Conservation (phyloP, 371 early-diverging fungal species). For the Mucor piriformis region DNA sequence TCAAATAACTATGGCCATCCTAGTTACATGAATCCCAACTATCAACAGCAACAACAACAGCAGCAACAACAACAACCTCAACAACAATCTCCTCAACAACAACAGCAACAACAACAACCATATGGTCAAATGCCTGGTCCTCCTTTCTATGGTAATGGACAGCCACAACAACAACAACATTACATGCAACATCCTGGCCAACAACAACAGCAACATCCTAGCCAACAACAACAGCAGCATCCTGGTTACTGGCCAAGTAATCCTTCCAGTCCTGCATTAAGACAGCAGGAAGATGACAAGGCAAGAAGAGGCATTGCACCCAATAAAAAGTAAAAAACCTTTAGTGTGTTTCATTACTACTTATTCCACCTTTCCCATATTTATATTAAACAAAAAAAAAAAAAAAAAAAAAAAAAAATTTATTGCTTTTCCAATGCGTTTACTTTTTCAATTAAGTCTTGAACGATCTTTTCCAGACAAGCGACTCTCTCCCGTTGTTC, state of each 20-base stretch:
- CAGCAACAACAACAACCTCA: slow-evolving; percentile 13
- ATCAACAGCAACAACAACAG: slow-evolving; percentile 11
- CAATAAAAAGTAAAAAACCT: slow-evolving; percentile 14
- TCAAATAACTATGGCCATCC: slow-evolving; percentile 13
- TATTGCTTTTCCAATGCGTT: slow-evolving; percentile 29
- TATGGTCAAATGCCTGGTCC: background rate
- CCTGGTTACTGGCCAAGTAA: slow-evolving; percentile 22
- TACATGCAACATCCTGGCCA: slow-evolving; percentile 23
- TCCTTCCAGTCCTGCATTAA: slow-evolving; percentile 13
- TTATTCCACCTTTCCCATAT: no score
- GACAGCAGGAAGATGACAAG: slow-evolving; percentile 26
- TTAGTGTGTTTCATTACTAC: background rate
- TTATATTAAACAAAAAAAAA: no score
- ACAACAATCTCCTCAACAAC: slow-evolving; percentile 9
- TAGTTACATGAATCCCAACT: slow-evolving; percentile 16
- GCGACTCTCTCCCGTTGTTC: slow-evolving; percentile 56
- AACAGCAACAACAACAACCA: background rate
- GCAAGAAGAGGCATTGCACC: slow-evolving; percentile 18
- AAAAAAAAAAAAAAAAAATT: background rate
- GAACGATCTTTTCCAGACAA: slow-evolving; percentile 51
- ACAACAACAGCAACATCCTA: slow-evolving; percentile 13
- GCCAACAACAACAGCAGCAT: slow-evolving; percentile 11
- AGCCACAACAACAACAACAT: slow-evolving; percentile 13
- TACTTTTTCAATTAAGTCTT: slow-evolving; percentile 41
- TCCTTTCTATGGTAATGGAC: slow-evolving; percentile 2